A percentile compares a stretch with the other conserved stretches of the same genome.
These are phyloP conservation scores for Coix lacrymajobi DNA, from an alignment of 176 grass and related monocot species.

Conservation along the genomic window DNA sequence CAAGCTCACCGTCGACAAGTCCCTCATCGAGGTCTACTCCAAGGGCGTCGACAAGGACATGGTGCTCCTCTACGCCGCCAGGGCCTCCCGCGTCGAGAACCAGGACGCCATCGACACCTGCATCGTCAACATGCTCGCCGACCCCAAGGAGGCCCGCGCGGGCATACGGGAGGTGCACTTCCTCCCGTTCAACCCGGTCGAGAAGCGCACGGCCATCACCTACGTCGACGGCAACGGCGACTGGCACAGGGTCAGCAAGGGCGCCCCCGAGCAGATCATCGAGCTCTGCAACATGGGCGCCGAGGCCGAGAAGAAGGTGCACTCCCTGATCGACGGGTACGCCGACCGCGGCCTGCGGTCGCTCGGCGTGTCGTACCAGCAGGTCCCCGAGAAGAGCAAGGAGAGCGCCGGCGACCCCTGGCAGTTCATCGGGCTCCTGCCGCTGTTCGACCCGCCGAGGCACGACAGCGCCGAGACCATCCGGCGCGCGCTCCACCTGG, in stretches of 20 bases:
- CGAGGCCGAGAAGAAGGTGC: constrained; percentile 60
- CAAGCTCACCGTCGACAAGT: constrained; percentile 95
- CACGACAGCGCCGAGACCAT: constrained; percentile 97
- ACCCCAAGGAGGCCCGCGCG: constrained; percentile 81
- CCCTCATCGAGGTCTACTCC: constrained; percentile 74
- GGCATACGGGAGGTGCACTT: constrained; percentile 86
- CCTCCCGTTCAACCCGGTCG: constrained; percentile 88
- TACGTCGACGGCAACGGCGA: constrained; percentile 74
- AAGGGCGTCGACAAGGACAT: constrained; percentile 75
- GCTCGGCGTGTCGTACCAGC: constrained; percentile 68
- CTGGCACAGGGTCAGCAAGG: constrained; percentile 93
- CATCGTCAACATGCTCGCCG: constrained; percentile 78
- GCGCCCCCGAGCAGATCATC: constrained; percentile 91
- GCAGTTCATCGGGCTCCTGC: constrained; percentile 83
- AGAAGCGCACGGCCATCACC: constrained; percentile 95
- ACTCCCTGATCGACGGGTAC: constrained; percentile 53
- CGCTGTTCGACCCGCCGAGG: constrained; percentile 83
- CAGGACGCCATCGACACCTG: constrained; percentile 96
- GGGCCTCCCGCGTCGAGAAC: constrained; percentile 88
- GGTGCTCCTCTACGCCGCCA: constrained; percentile 67
- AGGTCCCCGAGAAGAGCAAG: constrained; percentile 69
- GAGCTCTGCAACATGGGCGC: constrained; percentile 71
- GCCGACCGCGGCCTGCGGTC: constrained; percentile 82
- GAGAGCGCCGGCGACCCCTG: constrained; percentile 62
- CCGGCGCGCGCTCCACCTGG: constrained; percentile 67